Conservation (phyloP, 345 rosid species). For the Physaria fendleri region DNA sequence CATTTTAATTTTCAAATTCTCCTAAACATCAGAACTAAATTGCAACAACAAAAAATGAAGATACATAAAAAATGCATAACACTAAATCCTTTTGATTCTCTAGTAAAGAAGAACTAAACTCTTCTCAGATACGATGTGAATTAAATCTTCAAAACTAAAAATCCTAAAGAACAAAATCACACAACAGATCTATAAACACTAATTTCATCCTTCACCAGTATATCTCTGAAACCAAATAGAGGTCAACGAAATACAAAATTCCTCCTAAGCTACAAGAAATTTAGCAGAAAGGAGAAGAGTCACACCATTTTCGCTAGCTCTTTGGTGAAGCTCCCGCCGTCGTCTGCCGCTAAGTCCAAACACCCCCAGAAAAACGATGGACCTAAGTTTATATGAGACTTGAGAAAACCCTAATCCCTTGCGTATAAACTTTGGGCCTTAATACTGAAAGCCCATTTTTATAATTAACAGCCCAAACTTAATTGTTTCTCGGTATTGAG, state of each 20-base stretch:
- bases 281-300: not conserved
- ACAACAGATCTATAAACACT: constrained; percentile 1
- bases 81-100: not conserved
- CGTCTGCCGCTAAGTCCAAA: constrained; percentile 12
- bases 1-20: not conserved
- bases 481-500: no score
- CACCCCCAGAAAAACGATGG: not conserved
- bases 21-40: not conserved
- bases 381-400: constrained; percentile 4
- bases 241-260: not conserved
- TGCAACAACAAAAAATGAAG: not conserved
- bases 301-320: constrained; percentile 28
- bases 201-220: not conserved
- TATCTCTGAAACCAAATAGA: not conserved
- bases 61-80: not conserved
- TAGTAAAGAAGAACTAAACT: not conserved
- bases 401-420: constrained; percentile 15
- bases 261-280: not conserved
- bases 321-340: constrained; percentile 15
- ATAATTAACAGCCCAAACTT: no score
- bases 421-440: not conserved
- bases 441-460: not conserved
- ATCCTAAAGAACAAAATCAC: not conserved
- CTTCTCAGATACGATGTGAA: not conserved
- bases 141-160: not conserved